Evolutionary conservation across 495 filamentous ascomycete genomes (phyloP).

Genomic region (Acidomyces sp.): DNA sequence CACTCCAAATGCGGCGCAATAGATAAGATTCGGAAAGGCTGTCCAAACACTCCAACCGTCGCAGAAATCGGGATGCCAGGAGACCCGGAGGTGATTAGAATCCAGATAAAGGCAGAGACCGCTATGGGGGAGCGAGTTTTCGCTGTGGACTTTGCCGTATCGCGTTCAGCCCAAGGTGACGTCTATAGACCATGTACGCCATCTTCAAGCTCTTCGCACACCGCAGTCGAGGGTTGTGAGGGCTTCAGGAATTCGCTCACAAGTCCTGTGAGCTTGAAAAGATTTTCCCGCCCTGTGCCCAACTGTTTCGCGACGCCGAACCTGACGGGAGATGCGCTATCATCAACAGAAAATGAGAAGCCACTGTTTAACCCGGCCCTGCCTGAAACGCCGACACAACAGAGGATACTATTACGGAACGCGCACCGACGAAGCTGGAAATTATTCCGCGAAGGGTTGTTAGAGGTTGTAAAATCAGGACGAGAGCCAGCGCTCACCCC

Average conservation of each 20-base stretch:
- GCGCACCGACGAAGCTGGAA: no score
- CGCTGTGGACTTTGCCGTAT: not conserved
- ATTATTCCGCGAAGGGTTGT: no score
- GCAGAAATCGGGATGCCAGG: not conserved
- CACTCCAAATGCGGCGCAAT: not conserved
- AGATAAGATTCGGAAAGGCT: not conserved
- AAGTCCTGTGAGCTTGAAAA: not conserved
- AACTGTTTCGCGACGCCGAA: not conserved
- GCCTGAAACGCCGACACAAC: not conserved
- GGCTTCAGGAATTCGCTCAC: not conserved
- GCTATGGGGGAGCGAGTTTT: not conserved
- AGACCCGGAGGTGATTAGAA: not conserved
- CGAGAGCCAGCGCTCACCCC: no score
- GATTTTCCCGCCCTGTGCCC: not conserved
- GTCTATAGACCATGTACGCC: not conserved
- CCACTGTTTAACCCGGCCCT: not conserved
- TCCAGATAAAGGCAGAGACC: not conserved
- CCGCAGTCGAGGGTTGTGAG: not conserved
- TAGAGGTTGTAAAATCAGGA: no score
- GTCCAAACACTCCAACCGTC: not conserved
- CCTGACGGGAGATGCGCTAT: no score
- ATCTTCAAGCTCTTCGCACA: not conserved
- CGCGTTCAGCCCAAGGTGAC: not conserved
- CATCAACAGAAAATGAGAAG: no score
- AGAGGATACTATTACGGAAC: not conserved